Evolutionary conservation across 352 stramenopile species (phyloP).

Genomic region (Globisporangium viniferum): DNA sequence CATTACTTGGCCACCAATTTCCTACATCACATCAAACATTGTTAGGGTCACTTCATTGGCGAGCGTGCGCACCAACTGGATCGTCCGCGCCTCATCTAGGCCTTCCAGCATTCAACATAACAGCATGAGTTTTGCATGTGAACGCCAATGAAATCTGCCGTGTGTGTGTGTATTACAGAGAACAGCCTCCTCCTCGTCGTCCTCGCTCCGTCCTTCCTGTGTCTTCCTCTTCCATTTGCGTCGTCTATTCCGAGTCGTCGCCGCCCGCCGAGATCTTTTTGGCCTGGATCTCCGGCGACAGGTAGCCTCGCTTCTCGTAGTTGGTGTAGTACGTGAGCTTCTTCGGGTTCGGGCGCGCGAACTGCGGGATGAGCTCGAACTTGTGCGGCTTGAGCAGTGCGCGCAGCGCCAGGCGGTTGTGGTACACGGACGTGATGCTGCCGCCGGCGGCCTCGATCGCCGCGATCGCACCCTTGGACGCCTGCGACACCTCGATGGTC

Average conservation of each 20-base stretch:
- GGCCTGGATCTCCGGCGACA: conserved; percentile 96
- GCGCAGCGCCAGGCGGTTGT: conserved; percentile 94
- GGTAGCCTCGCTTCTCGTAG: conserved; percentile 95
- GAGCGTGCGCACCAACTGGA: conserved; percentile 10
- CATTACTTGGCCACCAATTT: not conserved
- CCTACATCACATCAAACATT: not conserved
- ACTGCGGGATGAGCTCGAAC: conserved; percentile 92
- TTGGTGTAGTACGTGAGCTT: conserved; percentile 97
- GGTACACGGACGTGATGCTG: conserved; percentile 95
- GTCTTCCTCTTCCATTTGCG: conserved; percentile 4
- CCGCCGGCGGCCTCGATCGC: conserved; percentile 93
- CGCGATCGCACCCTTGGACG: conserved; percentile 92
- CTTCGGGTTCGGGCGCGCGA: conserved; percentile 93
- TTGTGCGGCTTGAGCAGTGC: conserved; percentile 95
- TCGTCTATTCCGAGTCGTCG: conserved; percentile 41
- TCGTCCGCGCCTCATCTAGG: conserved; percentile 18
- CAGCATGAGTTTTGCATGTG: not conserved
- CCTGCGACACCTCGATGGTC: conserved; percentile 94
- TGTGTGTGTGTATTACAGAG: conserved; percentile 13
- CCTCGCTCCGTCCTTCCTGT: not conserved
- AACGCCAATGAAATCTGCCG: not conserved
- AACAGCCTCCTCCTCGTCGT: not conserved
- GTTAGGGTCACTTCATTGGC: conserved; percentile 31
- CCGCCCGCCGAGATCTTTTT: conserved; percentile 66
- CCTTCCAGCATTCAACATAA: not conserved